Conservation (phyloP, 2,329 filamentous ascomycete genomes). For the Ceratocystis huliohia region DNA sequence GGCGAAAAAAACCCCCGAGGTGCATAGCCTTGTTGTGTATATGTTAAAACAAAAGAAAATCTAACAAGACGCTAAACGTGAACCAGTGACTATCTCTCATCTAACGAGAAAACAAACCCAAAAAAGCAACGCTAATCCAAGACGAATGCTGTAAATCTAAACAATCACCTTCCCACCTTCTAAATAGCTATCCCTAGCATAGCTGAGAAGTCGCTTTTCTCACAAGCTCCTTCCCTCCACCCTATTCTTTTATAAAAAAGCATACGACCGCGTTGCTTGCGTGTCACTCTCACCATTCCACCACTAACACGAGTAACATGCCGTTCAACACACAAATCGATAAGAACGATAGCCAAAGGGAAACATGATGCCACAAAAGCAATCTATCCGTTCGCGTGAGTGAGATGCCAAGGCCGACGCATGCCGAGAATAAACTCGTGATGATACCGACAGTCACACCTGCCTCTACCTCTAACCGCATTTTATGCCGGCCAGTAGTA, state of each 20-base stretch:
- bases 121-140: constrained; percentile 5
- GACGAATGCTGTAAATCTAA: background rate
- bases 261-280: background rate
- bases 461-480: constrained; percentile 58
- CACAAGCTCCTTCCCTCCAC: background rate
- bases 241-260: background rate
- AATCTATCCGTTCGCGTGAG: constrained; percentile 39
- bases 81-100: background rate
- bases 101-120: background rate
- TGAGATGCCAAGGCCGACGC: constrained; percentile 47
- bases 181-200: background rate
- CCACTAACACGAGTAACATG: constrained; percentile 33
- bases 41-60: background rate
- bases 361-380: constrained; percentile 32
- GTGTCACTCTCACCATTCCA: constrained; percentile 24
- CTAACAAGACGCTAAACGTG: background rate
- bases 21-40: background rate
- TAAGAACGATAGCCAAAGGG: constrained; percentile 31
- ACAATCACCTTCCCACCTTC: background rate
- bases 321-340: constrained; percentile 33
- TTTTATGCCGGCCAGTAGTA: constrained; percentile 52
- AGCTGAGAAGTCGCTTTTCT: background rate
- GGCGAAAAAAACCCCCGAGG: background rate
- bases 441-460: constrained; percentile 59
- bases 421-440: constrained; percentile 51